phyloP scores from a whole-genome alignment of 1,284 basidiomycete genomes.

The Apiotrichum akiyoshidainum region DNA sequence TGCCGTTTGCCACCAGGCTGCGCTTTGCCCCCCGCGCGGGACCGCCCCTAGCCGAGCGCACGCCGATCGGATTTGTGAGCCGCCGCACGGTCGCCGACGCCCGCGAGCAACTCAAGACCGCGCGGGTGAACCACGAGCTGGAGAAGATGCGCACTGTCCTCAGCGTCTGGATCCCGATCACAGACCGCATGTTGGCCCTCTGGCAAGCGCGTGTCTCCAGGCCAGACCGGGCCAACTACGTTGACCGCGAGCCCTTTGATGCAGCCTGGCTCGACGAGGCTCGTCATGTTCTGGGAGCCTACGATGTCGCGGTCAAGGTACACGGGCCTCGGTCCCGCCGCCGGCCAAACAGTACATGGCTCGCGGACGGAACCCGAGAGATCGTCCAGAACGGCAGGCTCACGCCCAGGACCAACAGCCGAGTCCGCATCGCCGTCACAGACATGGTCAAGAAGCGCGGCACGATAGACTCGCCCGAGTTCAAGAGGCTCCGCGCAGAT shows the following conservation, averaged over 20 bases:
- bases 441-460: slow-evolving; percentile 11
- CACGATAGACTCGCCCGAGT: not conserved
- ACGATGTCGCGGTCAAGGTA: not conserved
- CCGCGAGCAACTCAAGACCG: not conserved
- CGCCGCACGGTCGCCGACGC: slow-evolving; percentile 1
- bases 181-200: slow-evolving; percentile 5
- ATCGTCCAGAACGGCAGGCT: not conserved
- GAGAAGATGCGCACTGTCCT: slow-evolving; percentile 4
- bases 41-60: not conserved
- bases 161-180: slow-evolving; percentile 9
- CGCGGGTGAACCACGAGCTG: not conserved
- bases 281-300: not conserved
- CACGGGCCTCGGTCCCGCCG: not conserved
- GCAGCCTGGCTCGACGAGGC: not conserved
- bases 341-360: slow-evolving; percentile 3
- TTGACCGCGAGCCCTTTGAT: slow-evolving; percentile 2
- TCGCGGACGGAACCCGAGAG: not conserved
- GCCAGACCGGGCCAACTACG: not conserved
- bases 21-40: slow-evolving; percentile 9
- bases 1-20: slow-evolving; percentile 3
- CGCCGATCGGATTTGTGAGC: not conserved
- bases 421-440: slow-evolving; percentile 3
- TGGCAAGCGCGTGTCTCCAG: slow-evolving; percentile 3
- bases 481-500: not conserved
- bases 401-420: not conserved